Conservation (phyloP, 2,329 filamentous ascomycete species). For the Coniosporium tulheliwenetii region DNA sequence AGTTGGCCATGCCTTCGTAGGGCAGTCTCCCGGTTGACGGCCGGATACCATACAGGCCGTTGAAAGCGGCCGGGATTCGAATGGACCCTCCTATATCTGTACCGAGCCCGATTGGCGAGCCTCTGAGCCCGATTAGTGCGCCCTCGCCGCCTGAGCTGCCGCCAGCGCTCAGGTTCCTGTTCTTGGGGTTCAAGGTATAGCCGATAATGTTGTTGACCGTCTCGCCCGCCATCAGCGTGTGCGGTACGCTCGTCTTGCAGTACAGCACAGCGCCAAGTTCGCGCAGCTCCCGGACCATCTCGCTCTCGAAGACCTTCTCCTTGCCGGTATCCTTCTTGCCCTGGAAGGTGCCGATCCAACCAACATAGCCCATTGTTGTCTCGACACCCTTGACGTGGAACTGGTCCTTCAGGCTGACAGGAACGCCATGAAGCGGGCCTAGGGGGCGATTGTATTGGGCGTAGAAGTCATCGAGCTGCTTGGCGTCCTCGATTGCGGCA, state of each 20-base stretch:
- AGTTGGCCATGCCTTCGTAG: slow-evolving; percentile 45
- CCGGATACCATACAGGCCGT: slow-evolving; percentile 40
- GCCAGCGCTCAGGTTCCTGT: slow-evolving; percentile 36
- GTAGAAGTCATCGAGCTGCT: slow-evolving; percentile 24
- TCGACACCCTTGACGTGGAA: slow-evolving; percentile 32
- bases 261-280: slow-evolving; percentile 38
- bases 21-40: slow-evolving; percentile 37
- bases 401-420: slow-evolving; percentile 33
- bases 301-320: slow-evolving; percentile 37
- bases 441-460: slow-evolving; percentile 19
- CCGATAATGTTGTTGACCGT: slow-evolving; percentile 47
- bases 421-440: slow-evolving; percentile 32
- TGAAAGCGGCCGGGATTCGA: slow-evolving; percentile 44
- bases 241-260: slow-evolving; percentile 41
- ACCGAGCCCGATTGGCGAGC: slow-evolving; percentile 40
- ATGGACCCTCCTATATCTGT: slow-evolving; percentile 42
- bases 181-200: slow-evolving; percentile 41
- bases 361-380: slow-evolving; percentile 42
- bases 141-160: slow-evolving; percentile 46
- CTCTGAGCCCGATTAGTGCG: slow-evolving; percentile 37
- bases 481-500: slow-evolving; percentile 24
- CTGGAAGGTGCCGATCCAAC: slow-evolving; percentile 48
- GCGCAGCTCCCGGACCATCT: slow-evolving; percentile 40
- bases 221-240: slow-evolving; percentile 42
- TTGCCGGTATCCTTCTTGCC: slow-evolving; percentile 34